These are phyloP conservation scores for Cardiospermum halicacabum DNA, from an alignment of 345 rosid genomes.

Conservation along the genomic window DNA sequence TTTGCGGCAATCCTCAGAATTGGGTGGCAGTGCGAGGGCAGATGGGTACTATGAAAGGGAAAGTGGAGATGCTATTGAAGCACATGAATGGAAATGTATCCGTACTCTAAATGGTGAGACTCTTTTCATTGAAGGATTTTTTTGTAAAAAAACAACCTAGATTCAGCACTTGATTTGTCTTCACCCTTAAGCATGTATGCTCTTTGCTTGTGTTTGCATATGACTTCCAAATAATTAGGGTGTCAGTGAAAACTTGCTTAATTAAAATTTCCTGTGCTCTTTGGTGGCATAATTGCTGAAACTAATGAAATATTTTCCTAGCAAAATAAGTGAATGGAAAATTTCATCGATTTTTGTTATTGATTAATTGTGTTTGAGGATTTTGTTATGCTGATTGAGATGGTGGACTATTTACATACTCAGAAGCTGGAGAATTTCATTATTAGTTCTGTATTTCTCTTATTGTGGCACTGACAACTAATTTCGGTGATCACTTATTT, in stretches of 20 bases:
- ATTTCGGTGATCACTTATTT: not conserved
- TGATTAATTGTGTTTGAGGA: not conserved
- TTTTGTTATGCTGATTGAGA: not conserved
- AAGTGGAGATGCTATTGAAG: slow-evolving; percentile 80
- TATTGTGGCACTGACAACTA: not conserved
- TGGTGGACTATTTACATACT: not conserved
- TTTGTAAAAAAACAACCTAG: not conserved
- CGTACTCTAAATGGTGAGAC: slow-evolving; percentile 68
- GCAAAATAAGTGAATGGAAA: not conserved
- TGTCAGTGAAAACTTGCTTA: not conserved
- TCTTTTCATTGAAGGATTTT: not conserved
- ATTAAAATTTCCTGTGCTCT: not conserved
- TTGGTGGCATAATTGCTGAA: not conserved
- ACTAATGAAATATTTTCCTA: not conserved
- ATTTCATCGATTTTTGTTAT: not conserved
- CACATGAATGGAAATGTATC: slow-evolving; percentile 88
- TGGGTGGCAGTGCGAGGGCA: slow-evolving; percentile 31
- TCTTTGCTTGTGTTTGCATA: not conserved
- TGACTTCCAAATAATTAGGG: not conserved
- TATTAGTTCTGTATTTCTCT: not conserved
- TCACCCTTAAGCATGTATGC: not conserved
- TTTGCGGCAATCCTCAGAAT: slow-evolving; percentile 61
- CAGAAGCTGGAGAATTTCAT: not conserved
- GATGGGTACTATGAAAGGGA: slow-evolving; percentile 63
- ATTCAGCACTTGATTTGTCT: not conserved